Percentiles rank a stretch among this genome's conserved stretches.
phyloP scores from a whole-genome alignment of 192 early-diverging fungal genomes.

The Phlyctochytrium bullatum region DNA sequence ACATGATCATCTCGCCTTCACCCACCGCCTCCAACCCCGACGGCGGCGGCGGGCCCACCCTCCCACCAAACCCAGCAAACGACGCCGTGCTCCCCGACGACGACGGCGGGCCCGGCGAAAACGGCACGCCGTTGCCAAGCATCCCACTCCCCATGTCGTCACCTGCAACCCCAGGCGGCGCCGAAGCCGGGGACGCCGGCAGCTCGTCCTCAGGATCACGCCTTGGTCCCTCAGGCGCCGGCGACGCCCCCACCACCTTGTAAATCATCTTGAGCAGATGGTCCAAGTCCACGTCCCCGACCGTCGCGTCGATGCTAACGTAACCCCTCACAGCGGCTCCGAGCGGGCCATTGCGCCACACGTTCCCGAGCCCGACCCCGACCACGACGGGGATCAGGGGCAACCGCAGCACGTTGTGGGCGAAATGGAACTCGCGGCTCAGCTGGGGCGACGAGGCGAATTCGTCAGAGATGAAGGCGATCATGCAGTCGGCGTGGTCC shows the following conservation, averaged over 20 bases:
- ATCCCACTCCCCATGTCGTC: neutral
- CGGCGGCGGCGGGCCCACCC: neutral
- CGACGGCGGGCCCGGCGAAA: neutral
- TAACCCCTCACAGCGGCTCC: conserved; percentile 2
- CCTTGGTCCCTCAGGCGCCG: conserved; percentile 2
- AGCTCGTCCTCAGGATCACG: neutral
- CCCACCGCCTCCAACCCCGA: no score
- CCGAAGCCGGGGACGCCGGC: neutral
- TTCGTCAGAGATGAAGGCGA: conserved; percentile 8
- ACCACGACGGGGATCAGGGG: conserved; percentile 6
- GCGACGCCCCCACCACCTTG: conserved; percentile 2
- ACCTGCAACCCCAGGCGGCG: neutral
- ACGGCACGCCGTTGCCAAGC: neutral
- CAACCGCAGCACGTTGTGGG: conserved; percentile 5
- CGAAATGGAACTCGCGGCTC: conserved; percentile 1
- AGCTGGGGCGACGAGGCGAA: conserved; percentile 3
- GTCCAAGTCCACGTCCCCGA: conserved; percentile 1
- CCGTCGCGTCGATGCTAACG: neutral
- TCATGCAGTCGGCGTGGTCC: conserved; percentile 8
- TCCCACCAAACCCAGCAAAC: neutral
- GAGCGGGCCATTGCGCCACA: neutral
- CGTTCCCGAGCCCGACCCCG: neutral
- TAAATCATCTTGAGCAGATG: conserved; percentile 4
- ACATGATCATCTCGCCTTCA: neutral
- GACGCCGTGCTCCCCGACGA: neutral